Percentiles rank a stretch among this genome's conserved stretches.
phyloP scores from a whole-genome alignment of 495 filamentous ascomycete species.

The Annulohypoxylon maeteangense region DNA sequence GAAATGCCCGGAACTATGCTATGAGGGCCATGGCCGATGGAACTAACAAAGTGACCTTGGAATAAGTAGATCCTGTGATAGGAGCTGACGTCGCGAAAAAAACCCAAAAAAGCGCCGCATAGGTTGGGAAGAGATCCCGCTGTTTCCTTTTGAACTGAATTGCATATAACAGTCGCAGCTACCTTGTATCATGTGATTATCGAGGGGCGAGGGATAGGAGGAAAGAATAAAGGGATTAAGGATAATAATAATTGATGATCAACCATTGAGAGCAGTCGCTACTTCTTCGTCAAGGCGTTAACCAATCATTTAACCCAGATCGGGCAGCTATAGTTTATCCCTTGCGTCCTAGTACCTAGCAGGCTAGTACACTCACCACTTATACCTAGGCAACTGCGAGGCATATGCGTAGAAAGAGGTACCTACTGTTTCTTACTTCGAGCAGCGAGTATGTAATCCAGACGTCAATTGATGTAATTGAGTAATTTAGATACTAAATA shows the following conservation, averaged over 20 bases:
- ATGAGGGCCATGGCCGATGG: neutral
- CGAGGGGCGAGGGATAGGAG: conserved; percentile 1
- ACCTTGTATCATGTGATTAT: conserved; percentile 37
- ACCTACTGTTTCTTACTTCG: neutral
- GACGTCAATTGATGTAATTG: neutral
- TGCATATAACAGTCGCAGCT: conserved; percentile 39
- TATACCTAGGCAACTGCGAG: neutral
- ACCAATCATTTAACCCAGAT: conserved; percentile 28
- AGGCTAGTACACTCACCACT: neutral
- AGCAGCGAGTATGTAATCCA: neutral
- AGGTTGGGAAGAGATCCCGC: conserved; percentile 39
- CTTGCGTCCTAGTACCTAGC: conserved; percentile 12
- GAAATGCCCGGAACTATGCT: conserved; percentile 12
- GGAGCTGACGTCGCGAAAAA: conserved; percentile 33
- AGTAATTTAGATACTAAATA: neutral
- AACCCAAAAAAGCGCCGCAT: conserved; percentile 31
- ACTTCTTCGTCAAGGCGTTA: conserved; percentile 3
- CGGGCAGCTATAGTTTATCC: conserved; percentile 14
- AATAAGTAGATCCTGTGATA: neutral
- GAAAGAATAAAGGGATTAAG: neutral
- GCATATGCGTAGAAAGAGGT: neutral
- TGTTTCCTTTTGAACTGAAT: conserved; percentile 14
- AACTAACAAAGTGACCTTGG: conserved; percentile 23
- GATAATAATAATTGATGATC: neutral
- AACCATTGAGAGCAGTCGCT: conserved; percentile 7